These are phyloP conservation scores for Albugo laibachii DNA, from an alignment of 352 stramenopile species.

Conservation along the genomic window DNA sequence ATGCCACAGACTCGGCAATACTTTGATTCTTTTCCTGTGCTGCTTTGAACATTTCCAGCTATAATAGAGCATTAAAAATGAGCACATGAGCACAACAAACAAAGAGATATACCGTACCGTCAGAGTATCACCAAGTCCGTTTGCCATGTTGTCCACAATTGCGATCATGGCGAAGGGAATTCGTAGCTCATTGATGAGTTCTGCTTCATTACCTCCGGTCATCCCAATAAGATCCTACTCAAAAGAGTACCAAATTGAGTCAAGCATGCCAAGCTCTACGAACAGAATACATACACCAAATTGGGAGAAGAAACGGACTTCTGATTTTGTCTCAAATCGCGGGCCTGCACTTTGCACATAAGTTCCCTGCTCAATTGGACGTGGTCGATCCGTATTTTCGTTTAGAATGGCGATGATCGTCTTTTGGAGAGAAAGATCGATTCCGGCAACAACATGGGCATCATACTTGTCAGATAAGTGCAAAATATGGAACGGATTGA, in stretches of 20 bases:
- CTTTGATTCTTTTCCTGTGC: too few relatives aligned
- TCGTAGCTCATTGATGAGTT: slow-evolving; percentile 63
- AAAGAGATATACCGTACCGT: slow-evolving; percentile 16
- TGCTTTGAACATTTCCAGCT: slow-evolving; percentile 5
- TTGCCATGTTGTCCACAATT: slow-evolving; percentile 80
- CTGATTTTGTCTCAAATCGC: slow-evolving; percentile 80
- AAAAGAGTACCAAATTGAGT: neutral
- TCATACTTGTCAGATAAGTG: slow-evolving; percentile 68
- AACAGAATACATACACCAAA: slow-evolving; percentile 21
- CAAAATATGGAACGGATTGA: slow-evolving; percentile 74
- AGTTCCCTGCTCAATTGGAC: slow-evolving; percentile 34
- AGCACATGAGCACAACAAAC: neutral
- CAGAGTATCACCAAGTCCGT: slow-evolving; percentile 60
- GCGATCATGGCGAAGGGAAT: slow-evolving; percentile 73
- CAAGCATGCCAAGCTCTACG: neutral
- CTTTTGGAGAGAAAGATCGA: slow-evolving; percentile 20
- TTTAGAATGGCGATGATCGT: slow-evolving; percentile 28
- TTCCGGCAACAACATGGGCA: slow-evolving; percentile 64
- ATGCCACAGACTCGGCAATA: too few relatives aligned
- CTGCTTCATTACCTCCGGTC: slow-evolving; percentile 75
- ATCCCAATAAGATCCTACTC: slow-evolving; percentile 64
- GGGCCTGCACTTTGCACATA: slow-evolving; percentile 75
- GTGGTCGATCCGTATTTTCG: slow-evolving; percentile 19
- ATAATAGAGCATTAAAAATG: neutral
- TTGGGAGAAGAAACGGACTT: slow-evolving; percentile 77